These are phyloP conservation scores for Datisca glomerata DNA, from an alignment of 306 rosid species.

Conservation along the genomic window DNA sequence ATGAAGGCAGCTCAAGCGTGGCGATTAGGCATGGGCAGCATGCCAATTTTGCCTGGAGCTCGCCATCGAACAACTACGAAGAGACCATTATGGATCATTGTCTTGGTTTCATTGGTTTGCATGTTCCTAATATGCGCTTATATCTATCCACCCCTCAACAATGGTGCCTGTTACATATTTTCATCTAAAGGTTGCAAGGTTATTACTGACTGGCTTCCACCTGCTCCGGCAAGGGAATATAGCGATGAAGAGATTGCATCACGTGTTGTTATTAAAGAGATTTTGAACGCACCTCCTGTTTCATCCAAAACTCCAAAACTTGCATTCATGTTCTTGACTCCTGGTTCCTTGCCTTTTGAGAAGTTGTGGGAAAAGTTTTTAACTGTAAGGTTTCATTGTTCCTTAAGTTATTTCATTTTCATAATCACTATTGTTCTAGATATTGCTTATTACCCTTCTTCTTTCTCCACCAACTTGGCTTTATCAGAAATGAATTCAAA, in stretches of 20 bases:
- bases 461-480: background rate
- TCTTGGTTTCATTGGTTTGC: slow-evolving; percentile 72
- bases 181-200: slow-evolving; percentile 72
- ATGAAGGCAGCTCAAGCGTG: slow-evolving; percentile 75
- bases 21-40: slow-evolving; percentile 64
- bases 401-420: background rate
- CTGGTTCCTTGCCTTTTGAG: slow-evolving; percentile 82
- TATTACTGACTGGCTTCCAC: slow-evolving; percentile 79
- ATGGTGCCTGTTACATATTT: slow-evolving; percentile 66
- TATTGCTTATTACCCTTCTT: background rate
- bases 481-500: too few species aligned
- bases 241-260: slow-evolving; percentile 83
- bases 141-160: slow-evolving; percentile 62
- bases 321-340: slow-evolving; percentile 93
- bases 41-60: slow-evolving; percentile 64
- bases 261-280: slow-evolving; percentile 59
- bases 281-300: slow-evolving; percentile 40
- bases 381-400: slow-evolving; percentile 41
- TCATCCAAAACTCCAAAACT: slow-evolving; percentile 46
- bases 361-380: slow-evolving; percentile 91
- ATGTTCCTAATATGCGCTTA: slow-evolving; percentile 69
- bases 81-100: slow-evolving; percentile 85
- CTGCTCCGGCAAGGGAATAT: slow-evolving; percentile 59
- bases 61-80: slow-evolving; percentile 76
- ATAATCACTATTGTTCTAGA: background rate